Base-by-base conservation (phyloP, 345 rosid genomes). In the Sisymbrium irio region DNA sequence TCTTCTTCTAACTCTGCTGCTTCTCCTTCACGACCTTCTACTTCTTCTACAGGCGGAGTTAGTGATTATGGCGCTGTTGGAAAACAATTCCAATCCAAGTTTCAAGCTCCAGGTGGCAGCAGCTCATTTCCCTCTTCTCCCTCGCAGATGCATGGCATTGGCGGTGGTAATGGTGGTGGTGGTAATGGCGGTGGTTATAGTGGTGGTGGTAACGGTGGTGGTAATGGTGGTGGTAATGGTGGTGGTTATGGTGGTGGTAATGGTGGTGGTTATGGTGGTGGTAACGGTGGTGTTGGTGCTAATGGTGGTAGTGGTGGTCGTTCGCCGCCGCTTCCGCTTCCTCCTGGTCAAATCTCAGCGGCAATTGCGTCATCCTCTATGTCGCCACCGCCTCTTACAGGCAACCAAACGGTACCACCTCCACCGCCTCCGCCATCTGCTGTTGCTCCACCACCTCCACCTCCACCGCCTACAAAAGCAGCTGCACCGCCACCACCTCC, bases 401-500 rank as follows among this genome's bases (percentile, higher is more conserved):
- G 17, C 9, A 73, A 73, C 32, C 77, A 54, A 63, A n/a, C 62
- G 17, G 27, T 51, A 62, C 44, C 57, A 9, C 62, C 65, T 55
- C 42, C 71, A 1, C 69, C 78, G 2, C 73, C 81, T 25, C 75
- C 78, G 0, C 66, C 77, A 3, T 28, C 81, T 32, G 66, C 45
- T 63, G 77, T 8, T 17, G 73, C 64, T 1, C 28, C 4, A 42
- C 54, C 77, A 20, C 77, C 76, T 15, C 80, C 76, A 0, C 78
- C 85, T 20, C 81, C 74, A 6, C 80, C 80, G 7, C 86, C 85
- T 8, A 35, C 73, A 69, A 75, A 83, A 56, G 77, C 74, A 8
- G 67, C 79, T 44, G 82, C 82, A 0, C 83, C 81, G 0, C 77
- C 80, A 0, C 75, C 82, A 2, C 82, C 88, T 7, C 87, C 85